Base-by-base conservation (phyloP, 1,284 basidiomycete genomes). In the Microbotryomycetes sp. region DNA sequence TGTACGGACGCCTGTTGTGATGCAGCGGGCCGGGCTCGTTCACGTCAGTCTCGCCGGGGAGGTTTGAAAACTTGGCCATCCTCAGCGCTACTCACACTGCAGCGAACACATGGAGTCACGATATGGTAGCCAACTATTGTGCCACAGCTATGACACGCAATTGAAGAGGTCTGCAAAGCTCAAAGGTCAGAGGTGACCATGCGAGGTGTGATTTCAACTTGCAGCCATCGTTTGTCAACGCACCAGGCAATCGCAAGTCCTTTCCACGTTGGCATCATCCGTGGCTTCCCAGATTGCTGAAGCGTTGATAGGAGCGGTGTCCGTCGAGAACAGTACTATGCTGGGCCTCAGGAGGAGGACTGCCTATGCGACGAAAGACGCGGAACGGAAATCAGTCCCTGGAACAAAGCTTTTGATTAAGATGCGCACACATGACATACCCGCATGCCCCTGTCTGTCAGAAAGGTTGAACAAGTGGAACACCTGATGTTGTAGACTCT, bases 361-460 rank as follows among this genome's bases (percentile, higher is more conserved):
- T 49, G 88, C 89, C 87, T 89, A 22, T 30, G 14, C 31, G 49
- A 28, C 42, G 46, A 28, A 28, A 23, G 9, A 23, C 6, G 23
- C 26, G 26, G n/a, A 16, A 49, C 12, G 6, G 9, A 19, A 16
- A 31, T 56, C 29, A 50, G 48, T 14, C 28, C 29, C 14, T 36
- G 54, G 12, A 3, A 36, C 46, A 14, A 49, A n/a, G 47, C 23
- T 22, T 49, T n/a, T 23, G 47, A 22, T 15, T 16, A 6, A 19
- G 57, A 9, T 6, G 23, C 19, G 31, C n/a, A n/a, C n/a, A n/a
- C n/a, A n/a, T 51, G 26, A 77, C 80, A 72, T 68, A 83, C 86
- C 80, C 87, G 87, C 88, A 91, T 90, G 54, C 85, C 88, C 22
- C 89, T 82, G 74, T 91, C 89, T 22, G 87, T 87, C 52, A 90